Evolutionary conservation across 352 stramenopile species (phyloP), one percentile per base, ranked within the genome.

Genomic region (Aphanomyces euteiches): DNA sequence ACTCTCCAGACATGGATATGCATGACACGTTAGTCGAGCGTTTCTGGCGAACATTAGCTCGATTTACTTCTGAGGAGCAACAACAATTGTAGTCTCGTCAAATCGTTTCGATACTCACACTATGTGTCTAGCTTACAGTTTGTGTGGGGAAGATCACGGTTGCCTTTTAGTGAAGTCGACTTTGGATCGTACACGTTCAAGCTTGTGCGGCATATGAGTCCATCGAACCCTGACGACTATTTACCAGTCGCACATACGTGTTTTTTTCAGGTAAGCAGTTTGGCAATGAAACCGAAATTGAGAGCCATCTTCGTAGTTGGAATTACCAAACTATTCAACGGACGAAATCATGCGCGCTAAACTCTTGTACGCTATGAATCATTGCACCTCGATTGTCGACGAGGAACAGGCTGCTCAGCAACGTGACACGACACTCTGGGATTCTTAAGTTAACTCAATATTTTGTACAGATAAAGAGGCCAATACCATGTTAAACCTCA

Each of bases 131-230:
- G 64, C 48, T 50, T 70, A 43, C 64, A 70, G 47, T 70, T 70
- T 70, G 64, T 70, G 47, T 70, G 64, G 64, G 64, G 64, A 10
- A 37, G 64, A 36, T 63, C 64, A n/a, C 45, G 64, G 6, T 45
- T 70, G 4, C 64, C 64, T 10, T 70, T 70, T 39, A 70, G 64
- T 36, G 64, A 70, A 70, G 64, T 70, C 43, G 64, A 70, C 34
- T 70, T 70, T 61, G 64, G 64, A 4, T 61, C 64, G 48, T 70
- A 70, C 47, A 70, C 64, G 19, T 70, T 70, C 54, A 70, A 70
- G 34, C 47, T 70, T 10, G 64, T 70, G 50, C 64, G 64, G 2
- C 64, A 70, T 50, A 70, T 70, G 64, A 70, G 64, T 38, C 36
- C 45, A 3, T 21, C 43, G 19, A 70, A 70, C 54, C 64, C 64